These are phyloP conservation scores for Curvularia hawaiiensis DNA, from an alignment of 2,329 filamentous ascomycete species.

Conservation along the genomic window DNA sequence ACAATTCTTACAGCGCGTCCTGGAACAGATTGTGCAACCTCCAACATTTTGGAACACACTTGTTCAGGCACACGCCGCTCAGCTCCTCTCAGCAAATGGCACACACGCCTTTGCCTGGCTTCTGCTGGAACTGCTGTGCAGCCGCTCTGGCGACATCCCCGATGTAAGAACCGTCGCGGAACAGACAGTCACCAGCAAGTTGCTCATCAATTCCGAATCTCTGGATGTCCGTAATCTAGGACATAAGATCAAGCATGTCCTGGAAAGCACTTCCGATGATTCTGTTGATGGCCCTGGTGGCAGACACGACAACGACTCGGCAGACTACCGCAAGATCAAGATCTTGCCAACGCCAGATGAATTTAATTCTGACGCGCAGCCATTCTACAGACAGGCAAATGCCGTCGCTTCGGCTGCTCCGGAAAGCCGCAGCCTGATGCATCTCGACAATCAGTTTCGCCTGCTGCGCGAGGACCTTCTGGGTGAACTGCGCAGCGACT, in stretches of 20 bases:
- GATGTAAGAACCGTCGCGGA: slow-evolving; percentile 35
- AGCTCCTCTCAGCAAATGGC: slow-evolving; percentile 28
- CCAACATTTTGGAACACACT: slow-evolving; percentile 61
- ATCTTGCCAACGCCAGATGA: slow-evolving; percentile 72
- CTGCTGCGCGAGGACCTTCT: slow-evolving; percentile 74
- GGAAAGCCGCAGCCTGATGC: slow-evolving; percentile 51
- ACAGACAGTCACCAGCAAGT: slow-evolving; percentile 23
- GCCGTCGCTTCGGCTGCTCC: slow-evolving; percentile 53
- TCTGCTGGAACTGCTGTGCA: slow-evolving; percentile 55
- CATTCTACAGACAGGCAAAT: slow-evolving; percentile 61
- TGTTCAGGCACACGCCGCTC: slow-evolving; percentile 36
- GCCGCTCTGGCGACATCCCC: slow-evolving; percentile 31
- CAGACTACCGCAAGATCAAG: slow-evolving; percentile 63
- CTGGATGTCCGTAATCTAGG: slow-evolving; percentile 61
- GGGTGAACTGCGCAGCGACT: slow-evolving; percentile 66
- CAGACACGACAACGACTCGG: slow-evolving; percentile 74
- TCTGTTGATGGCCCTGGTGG: slow-evolving; percentile 59
- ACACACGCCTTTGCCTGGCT: slow-evolving; percentile 47
- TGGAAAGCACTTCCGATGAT: slow-evolving; percentile 58
- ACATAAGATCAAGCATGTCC: slow-evolving; percentile 56
- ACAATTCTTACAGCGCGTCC: slow-evolving; percentile 54
- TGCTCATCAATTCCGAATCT: slow-evolving; percentile 43
- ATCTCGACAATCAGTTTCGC: slow-evolving; percentile 75
- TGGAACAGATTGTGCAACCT: slow-evolving; percentile 57
- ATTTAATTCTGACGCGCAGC: slow-evolving; percentile 57